phyloP scores from a whole-genome alignment of 2,329 filamentous ascomycete species.

The Fragosphaeria purpurea region DNA sequence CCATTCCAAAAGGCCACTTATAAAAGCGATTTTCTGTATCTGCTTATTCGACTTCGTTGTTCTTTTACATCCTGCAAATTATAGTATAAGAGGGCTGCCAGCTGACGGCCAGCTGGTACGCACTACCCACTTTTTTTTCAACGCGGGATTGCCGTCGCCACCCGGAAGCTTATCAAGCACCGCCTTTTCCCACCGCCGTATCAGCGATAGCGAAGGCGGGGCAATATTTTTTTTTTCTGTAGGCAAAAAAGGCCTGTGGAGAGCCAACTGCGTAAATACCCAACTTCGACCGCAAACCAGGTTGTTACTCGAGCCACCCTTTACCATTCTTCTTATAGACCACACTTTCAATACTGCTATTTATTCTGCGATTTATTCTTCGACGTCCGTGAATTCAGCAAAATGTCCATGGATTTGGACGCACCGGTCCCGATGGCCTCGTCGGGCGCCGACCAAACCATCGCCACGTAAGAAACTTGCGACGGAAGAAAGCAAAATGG shows the following conservation, averaged over 20 bases:
- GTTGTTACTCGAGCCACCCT: no score
- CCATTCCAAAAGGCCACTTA: no score
- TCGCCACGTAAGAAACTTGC: slow-evolving; percentile 20
- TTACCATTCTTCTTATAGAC: no score
- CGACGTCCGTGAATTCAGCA: neutral
- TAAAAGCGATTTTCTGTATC: no score
- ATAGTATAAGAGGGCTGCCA: no score
- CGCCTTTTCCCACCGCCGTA: neutral
- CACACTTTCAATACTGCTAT: neutral
- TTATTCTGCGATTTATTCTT: neutral
- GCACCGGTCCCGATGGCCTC: slow-evolving; percentile 20
- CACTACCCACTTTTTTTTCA: no score
- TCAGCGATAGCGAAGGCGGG: slow-evolving; percentile 7
- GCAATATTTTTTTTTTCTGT: slow-evolving; percentile 11
- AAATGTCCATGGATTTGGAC: slow-evolving; percentile 23
- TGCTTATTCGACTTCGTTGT: no score
- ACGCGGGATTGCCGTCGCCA: neutral
- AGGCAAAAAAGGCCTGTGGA: neutral
- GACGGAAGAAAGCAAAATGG: no score
- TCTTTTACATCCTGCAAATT: no score
- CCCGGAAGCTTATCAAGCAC: slow-evolving; percentile 8
- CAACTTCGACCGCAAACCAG: no score
- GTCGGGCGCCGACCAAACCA: slow-evolving; percentile 17
- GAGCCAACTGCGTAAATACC: no score
- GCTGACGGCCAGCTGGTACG: no score